These are phyloP conservation scores for Sergeia podlipaevii DNA, from an alignment of 208 protist genomes.

Conservation along the genomic window DNA sequence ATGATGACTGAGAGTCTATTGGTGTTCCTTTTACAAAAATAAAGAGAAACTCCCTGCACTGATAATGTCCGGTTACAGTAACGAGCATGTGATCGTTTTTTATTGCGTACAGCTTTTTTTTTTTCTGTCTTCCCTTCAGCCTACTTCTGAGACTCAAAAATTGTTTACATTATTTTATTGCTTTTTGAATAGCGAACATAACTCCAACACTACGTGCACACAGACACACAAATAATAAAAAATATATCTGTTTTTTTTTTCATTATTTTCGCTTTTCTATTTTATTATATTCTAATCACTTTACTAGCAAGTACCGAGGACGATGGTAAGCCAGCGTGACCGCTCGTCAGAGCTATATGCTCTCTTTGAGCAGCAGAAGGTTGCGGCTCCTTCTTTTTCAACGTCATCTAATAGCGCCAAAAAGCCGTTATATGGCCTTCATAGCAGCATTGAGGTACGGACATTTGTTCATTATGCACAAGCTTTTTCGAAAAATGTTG, in stretches of 20 bases:
- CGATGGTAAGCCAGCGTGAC: slow-evolving; percentile 30
- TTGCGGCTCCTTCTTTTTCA: slow-evolving; percentile 1
- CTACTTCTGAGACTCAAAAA: neutral
- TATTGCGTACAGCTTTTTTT: slow-evolving; percentile 8
- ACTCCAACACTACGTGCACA: too few relatives aligned
- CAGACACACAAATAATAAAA: too few relatives aligned
- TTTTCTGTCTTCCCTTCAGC: slow-evolving; percentile 5
- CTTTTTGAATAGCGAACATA: neutral
- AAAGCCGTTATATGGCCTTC: slow-evolving; percentile 13
- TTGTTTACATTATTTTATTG: neutral
- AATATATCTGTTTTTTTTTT: too few relatives aligned
- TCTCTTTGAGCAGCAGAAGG: slow-evolving; percentile 20
- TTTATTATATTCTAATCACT: neutral
- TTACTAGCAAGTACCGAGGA: neutral
- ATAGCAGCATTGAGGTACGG: slow-evolving; percentile 67
- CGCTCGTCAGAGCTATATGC: slow-evolving; percentile 25
- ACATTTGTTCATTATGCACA: slow-evolving; percentile 82
- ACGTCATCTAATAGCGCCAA: too few relatives aligned
- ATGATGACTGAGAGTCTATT: slow-evolving; percentile 3
- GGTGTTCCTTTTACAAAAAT: too few relatives aligned
- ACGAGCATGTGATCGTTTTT: slow-evolving; percentile 9
- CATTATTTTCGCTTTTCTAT: slow-evolving; percentile 1
- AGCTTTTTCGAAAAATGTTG: slow-evolving; percentile 76
- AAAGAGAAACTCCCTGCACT: too few relatives aligned
- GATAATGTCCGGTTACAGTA: slow-evolving; percentile 6